Evolutionary conservation across 352 stramenopile genomes (phyloP), one percentile per base, ranked within the genome.

Genomic region (Phytophthora colocasiae): DNA sequence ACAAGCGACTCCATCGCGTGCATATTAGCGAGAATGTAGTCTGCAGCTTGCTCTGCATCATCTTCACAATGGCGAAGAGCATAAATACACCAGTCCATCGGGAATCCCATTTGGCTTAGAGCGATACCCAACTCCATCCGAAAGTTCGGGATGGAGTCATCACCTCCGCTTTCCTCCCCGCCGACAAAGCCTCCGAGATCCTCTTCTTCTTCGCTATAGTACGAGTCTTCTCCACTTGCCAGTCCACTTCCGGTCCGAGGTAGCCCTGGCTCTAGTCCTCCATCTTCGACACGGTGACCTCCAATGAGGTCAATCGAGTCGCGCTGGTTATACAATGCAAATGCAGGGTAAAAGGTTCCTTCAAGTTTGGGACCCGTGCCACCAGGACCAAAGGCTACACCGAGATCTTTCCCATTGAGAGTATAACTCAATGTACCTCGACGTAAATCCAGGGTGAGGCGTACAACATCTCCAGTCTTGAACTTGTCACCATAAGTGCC

Each of bases 401-500:
- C 91, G 1, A 96, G 71, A 47, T 97, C 91, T 61, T 96, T 95
- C 1, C 91, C 91, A 38, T 97, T 97, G 2, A 97, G 71, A 10
- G 91, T 83, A 43, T 96, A 97, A 52, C 85, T 95, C 0, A 97
- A 69, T 17, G 89, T 95, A 10, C 89, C 90, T 10, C 85, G 84
- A 40, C 90, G 83, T 27, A 97, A 65, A 50, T 97, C 87, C 17
- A 97, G 61, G 6, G 87, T 95, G 50, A 97, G 81, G 19, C 83
- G 82, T 8, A 96, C 82, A 27, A 96, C 65, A 49, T 96, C 85
- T 6, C 89, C 89, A 0, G 86, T 96, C 57, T 96, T 96, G 59
- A 97, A 97, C 61, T 97, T 96, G 46, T 96, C 89, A 6, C 90
- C 90, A 51, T 97, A 97, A 11, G 90, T 96, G 7, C 87, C 89